Base-by-base conservation (phyloP, 192 early-diverging fungal genomes). In the Pecoramyces ruminantium region DNA sequence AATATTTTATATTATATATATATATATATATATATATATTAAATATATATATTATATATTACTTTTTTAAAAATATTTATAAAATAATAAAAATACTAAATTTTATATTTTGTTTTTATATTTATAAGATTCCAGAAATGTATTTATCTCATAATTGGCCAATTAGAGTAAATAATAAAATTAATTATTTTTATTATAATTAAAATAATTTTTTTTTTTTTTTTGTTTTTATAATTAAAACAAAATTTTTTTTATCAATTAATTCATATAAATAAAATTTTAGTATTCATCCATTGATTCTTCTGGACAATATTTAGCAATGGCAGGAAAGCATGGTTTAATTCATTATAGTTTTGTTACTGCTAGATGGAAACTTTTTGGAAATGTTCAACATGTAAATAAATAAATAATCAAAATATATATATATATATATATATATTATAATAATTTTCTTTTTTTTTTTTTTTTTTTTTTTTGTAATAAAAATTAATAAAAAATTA, bases 281-380 rank as follows among this genome's bases (percentile, higher is more conserved):
- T 42, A 92, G 88, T 92, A 92, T 81, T 89, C 91, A 16, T 87
- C 93, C 13, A 87, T 91, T 28, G 92, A 92, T 79, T 83, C 86
- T 13, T 91, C 91, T 29, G 94, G 94, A 16, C 86, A 87, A 28
- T 93, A 88, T 81, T 85, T 97, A 30, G 97, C 95, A 0, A 90
- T 97, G 80, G 94, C 97, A 15, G 97, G 97, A 2, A 87, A 84
- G 78, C 91, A 90, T 21, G 97, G 97, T 15, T 83, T 98, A 77
- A 92, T 94, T 4, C 92, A 93, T 81, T 94, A 94, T 80, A 94
- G 90, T 84, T 83, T 89, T 25, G 82, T 83, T 3, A 91, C 93
- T 5, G 88, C 90, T 29, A 84, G 90, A 81, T 98, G 97, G 97
- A 96, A 95, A 81, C 80, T 98, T 40, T 94, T 96, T 89, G 94